phyloP scores from a whole-genome alignment of 1,284 basidiomycete genomes.

The Ganoderma sp. region DNA sequence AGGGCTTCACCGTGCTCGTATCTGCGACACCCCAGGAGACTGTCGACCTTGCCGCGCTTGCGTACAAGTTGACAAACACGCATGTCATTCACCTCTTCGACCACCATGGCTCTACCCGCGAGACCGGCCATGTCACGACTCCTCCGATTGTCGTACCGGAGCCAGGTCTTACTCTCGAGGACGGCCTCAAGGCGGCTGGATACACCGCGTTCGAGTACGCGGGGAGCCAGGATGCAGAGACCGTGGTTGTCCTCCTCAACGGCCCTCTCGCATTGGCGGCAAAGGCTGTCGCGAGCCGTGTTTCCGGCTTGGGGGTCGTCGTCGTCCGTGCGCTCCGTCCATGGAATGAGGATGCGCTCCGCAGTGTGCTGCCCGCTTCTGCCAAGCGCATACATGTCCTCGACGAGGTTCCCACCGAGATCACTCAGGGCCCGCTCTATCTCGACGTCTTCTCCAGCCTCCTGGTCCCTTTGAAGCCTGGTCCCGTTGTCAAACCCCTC shows the following conservation, averaged over 20 bases:
- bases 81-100: conserved; percentile 85
- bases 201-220: conserved; percentile 73
- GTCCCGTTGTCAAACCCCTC: conserved; percentile 59
- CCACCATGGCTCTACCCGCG: conserved; percentile 71
- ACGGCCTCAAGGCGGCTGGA: conserved; percentile 58
- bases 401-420: conserved; percentile 72
- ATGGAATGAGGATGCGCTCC: conserved; percentile 71
- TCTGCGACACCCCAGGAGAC: conserved; percentile 84
- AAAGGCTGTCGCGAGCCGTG: conserved; percentile 53
- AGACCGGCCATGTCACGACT: conserved; percentile 61
- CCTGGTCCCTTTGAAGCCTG: conserved; percentile 47
- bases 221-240: conserved; percentile 63
- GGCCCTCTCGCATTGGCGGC: conserved; percentile 69
- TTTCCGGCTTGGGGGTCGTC: conserved; percentile 63
- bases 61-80: conserved; percentile 63
- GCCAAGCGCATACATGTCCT: conserved; percentile 68
- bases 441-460: conserved; percentile 74
- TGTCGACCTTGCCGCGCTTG: conserved; percentile 71
- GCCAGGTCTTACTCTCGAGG: conserved; percentile 45
- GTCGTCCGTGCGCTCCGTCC: conserved; percentile 78
- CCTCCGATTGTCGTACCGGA: conserved; percentile 40
- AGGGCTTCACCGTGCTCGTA: conserved; percentile 76
- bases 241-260: conserved; percentile 70
- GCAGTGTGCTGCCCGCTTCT: conserved; percentile 59
- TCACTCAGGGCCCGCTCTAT: conserved; percentile 70